These are phyloP conservation scores for Colletotrichum sp. DNA, from an alignment of 2,329 filamentous ascomycete genomes.

Conservation along the genomic window DNA sequence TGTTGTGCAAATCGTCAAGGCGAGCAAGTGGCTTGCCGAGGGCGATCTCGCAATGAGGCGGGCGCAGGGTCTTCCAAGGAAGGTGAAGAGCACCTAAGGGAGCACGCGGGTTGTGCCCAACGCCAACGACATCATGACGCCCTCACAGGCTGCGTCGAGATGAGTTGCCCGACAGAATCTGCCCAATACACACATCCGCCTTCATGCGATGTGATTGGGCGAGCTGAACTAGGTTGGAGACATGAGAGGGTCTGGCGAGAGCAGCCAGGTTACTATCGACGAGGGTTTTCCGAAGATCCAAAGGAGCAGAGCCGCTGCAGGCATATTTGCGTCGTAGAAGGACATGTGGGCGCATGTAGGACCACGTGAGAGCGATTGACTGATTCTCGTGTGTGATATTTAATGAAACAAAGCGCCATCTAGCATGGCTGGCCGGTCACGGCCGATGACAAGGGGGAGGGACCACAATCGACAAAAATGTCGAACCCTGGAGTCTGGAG, in stretches of 20 bases:
- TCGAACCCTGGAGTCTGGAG: constrained; percentile 11
- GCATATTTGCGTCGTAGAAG: not conserved
- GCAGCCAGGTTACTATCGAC: not conserved
- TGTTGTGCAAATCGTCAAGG: constrained; percentile 90
- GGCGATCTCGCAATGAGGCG: constrained; percentile 76
- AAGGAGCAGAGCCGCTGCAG: not conserved
- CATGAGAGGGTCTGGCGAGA: not conserved
- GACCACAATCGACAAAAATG: not conserved
- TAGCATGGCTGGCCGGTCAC: not conserved
- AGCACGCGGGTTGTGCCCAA: not conserved
- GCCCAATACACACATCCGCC: not conserved
- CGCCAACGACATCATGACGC: not conserved
- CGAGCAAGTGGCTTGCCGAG: constrained; percentile 89
- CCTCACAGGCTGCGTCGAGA: not conserved
- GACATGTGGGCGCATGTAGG: not conserved
- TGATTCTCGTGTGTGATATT: not conserved
- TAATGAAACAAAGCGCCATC: not conserved
- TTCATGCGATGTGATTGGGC: not conserved
- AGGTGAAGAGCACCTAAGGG: constrained; percentile 20
- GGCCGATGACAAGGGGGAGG: not conserved
- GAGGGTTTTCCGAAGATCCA: no score
- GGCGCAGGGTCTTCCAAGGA: constrained; percentile 56
- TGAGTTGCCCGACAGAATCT: not conserved
- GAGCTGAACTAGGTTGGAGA: not conserved
- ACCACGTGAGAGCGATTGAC: not conserved